Evolutionary conservation across 495 filamentous ascomycete species (phyloP), one percentile per base, ranked within the genome.

Genomic region (Hypoxylon rickii): DNA sequence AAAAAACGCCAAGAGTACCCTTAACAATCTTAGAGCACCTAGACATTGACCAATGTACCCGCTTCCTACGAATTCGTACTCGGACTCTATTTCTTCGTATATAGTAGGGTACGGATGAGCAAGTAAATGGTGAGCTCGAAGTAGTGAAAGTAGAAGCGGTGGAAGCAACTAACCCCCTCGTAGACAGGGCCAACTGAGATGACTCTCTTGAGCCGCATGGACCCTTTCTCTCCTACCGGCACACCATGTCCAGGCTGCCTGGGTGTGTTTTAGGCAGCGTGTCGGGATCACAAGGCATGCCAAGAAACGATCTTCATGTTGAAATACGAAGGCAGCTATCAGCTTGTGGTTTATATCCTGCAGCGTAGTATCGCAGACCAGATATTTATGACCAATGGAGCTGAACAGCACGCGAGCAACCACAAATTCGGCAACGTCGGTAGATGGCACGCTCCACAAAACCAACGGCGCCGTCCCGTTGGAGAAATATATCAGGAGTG

Each of bases 301-400:
- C 43, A 53, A 48, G 26, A 36, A 36, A 7, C 13, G 32, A 36
- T 18, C 13, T 4, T 48, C 52, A 47, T 59, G 31, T 53, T 59
- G 43, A 46, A 59, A 59, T 59, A 53, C 48, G 42, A 53, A 51
- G 34, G 16, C 3, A 41, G 8, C 17, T n/a, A 15, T 44, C 31
- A 44, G 40, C 50, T 38, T 12, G 19, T 7, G 20, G 34, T 18
- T 29, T 29, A 3, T 12, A 34, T 34, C 32, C 32, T 29, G 10
- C 24, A 29, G 24, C 24, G n/a, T n/a, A n/a, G n/a, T n/a, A n/a
- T n/a, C n/a, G n/a, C n/a, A n/a, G n/a, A n/a, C n/a, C n/a, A n/a
- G n/a, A n/a, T n/a, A n/a, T n/a, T n/a, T n/a, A n/a, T n/a, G n/a
- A 29, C 24, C 24, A 4, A 29, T 29, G 24, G 24, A 29, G 24